These are phyloP conservation scores for Aspergillus glaucus DNA, from an alignment of 2,329 filamentous ascomycete genomes.

Conservation along the genomic window DNA sequence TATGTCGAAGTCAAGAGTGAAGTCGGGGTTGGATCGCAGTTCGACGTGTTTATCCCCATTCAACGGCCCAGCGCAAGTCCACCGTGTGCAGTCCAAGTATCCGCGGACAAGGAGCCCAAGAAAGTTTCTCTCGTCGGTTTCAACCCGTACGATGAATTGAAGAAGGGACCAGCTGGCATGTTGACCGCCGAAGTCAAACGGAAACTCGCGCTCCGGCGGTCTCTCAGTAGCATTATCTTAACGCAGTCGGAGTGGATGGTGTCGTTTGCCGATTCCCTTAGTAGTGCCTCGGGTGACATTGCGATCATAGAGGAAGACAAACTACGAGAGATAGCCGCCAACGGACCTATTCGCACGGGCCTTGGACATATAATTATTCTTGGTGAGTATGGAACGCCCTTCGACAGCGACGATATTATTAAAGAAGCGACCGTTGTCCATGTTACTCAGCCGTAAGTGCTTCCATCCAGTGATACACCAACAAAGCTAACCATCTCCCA, in stretches of 20 bases:
- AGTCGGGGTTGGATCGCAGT: conserved; percentile 20
- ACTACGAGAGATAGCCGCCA: conserved; percentile 9
- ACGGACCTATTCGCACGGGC: conserved; percentile 4
- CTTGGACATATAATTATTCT: conserved; percentile 19
- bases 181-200: conserved; percentile 22
- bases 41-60: conserved; percentile 24
- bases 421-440: conserved; percentile 15
- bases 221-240: conserved; percentile 19
- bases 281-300: conserved; percentile 19
- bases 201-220: conserved; percentile 20
- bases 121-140: conserved; percentile 22
- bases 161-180: conserved; percentile 15
- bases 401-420: conserved; percentile 4
- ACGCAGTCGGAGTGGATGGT: conserved; percentile 19
- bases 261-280: conserved; percentile 17
- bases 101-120: background rate
- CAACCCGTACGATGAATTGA: conserved; percentile 17
- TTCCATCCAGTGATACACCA: background rate
- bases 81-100: background rate
- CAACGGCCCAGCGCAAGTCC: conserved; percentile 1
- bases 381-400: conserved; percentile 7
- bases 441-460: conserved; percentile 22
- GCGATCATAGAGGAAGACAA: conserved; percentile 22
- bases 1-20: conserved; percentile 48
- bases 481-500: conserved; percentile 11